Conservation (phyloP, 352 stramenopile genomes). For the Phytophthora lateralis region DNA sequence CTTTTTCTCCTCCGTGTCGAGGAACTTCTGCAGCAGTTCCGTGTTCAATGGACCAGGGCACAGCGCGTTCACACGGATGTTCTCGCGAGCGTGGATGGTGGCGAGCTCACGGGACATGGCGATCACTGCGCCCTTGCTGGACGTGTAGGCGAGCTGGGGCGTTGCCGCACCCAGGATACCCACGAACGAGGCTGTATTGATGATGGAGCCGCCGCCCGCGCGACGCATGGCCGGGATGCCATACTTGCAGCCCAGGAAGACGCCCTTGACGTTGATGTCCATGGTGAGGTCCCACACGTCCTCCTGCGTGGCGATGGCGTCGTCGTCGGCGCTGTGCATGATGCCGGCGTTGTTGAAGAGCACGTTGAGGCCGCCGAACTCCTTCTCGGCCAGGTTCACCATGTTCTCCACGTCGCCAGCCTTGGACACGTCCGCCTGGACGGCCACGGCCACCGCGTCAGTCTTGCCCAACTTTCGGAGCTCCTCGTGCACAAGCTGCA, state of each 20-base stretch:
- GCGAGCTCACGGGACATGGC: slow-evolving; percentile 87
- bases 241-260: slow-evolving; percentile 91
- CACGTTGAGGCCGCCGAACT: slow-evolving; percentile 80
- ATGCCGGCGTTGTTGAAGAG: slow-evolving; percentile 91
- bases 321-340: slow-evolving; percentile 85
- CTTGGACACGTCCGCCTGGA: slow-evolving; percentile 82
- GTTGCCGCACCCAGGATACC: slow-evolving; percentile 80
- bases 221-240: slow-evolving; percentile 82
- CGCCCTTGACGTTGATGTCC: slow-evolving; percentile 89
- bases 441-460: slow-evolving; percentile 54
- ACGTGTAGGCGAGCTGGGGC: slow-evolving; percentile 89
- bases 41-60: slow-evolving; percentile 88
- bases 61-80: slow-evolving; percentile 89
- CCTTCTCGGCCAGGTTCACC: slow-evolving; percentile 75
- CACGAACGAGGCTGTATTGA: slow-evolving; percentile 90
- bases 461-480: slow-evolving; percentile 62
- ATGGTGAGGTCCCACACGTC: slow-evolving; percentile 88
- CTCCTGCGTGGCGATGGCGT: slow-evolving; percentile 76
- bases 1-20: slow-evolving; percentile 86
- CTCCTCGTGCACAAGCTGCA: slow-evolving; percentile 67
- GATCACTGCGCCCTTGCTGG: slow-evolving; percentile 88
- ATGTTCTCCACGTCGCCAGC: slow-evolving; percentile 73
- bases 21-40: slow-evolving; percentile 87
- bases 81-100: slow-evolving; percentile 86
- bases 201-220: slow-evolving; percentile 82